Evolutionary conservation across 805 yeast species (phyloP).

Genomic region (Saturnispora besseyi): DNA sequence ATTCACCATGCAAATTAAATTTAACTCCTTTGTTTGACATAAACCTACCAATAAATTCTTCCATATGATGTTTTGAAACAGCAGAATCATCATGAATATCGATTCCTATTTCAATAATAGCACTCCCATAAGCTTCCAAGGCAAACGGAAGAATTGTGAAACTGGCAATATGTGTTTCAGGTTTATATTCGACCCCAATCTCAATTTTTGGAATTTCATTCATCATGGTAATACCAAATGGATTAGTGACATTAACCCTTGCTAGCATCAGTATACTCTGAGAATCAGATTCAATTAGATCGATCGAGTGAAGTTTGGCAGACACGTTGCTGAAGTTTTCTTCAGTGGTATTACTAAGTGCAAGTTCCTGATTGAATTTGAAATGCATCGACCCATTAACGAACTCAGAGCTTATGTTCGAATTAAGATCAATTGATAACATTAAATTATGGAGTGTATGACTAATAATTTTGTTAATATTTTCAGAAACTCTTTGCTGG

Average conservation of each 20-base stretch:
- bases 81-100: background rate
- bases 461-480: background rate
- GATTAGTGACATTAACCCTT: slow-evolving; percentile 29
- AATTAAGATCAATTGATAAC: background rate
- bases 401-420: slow-evolving; percentile 2
- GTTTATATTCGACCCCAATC: slow-evolving; percentile 23
- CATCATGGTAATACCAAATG: slow-evolving; percentile 23
- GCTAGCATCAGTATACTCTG: slow-evolving; percentile 23
- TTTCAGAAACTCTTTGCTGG: background rate
- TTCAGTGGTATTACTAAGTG: background rate
- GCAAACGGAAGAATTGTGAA: slow-evolving; percentile 20
- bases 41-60: slow-evolving; percentile 30
- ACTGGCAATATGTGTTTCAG: slow-evolving; percentile 28
- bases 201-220: slow-evolving; percentile 20
- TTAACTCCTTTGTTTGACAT: slow-evolving; percentile 30
- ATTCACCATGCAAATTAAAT: slow-evolving; percentile 22
- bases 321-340: background rate
- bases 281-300: slow-evolving; percentile 24
- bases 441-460: background rate
- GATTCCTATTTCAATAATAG: background rate
- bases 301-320: slow-evolving; percentile 11
- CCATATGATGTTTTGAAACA: slow-evolving; percentile 16
- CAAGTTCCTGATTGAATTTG: background rate
- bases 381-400: slow-evolving; percentile 6
- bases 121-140: slow-evolving; percentile 10